Evolutionary conservation across 768 basidiomycete species (phyloP).

Genomic region (Infundibulicybe gibba): DNA sequence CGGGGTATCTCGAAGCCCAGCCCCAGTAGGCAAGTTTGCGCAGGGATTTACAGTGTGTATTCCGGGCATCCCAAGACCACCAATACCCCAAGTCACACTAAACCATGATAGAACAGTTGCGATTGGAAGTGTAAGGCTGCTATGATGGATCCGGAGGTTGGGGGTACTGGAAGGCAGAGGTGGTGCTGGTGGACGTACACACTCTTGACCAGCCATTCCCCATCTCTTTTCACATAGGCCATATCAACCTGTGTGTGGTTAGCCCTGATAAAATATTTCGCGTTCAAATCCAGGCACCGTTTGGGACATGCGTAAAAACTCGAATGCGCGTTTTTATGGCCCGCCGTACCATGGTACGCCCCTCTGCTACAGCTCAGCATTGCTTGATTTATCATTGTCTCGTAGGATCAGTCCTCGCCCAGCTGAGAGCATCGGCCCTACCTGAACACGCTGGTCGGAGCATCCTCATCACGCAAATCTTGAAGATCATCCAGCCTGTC

Average conservation of each 20-base stretch:
- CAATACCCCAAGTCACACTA: too few relatives aligned
- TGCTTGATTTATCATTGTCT: not conserved
- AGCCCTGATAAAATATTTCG: not conserved
- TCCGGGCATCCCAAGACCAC: too few relatives aligned
- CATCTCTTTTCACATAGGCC: constrained; percentile 4
- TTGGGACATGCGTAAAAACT: constrained; percentile 4
- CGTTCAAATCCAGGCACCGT: constrained; percentile 1
- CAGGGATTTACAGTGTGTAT: too few relatives aligned
- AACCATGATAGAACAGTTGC: too few relatives aligned
- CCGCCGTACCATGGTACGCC: not conserved
- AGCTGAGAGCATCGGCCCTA: constrained; percentile 10
- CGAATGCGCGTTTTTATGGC: constrained; percentile 1
- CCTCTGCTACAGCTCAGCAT: not conserved
- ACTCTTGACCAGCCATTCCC: constrained; percentile 6
- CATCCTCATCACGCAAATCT: constrained; percentile 26
- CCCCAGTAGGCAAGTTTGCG: too few relatives aligned
- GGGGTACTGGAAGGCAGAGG: too few relatives aligned
- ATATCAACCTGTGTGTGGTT: not conserved
- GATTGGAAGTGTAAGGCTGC: too few relatives aligned
- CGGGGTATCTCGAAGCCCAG: too few relatives aligned
- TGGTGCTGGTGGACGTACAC: too few relatives aligned
- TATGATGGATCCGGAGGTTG: too few relatives aligned
- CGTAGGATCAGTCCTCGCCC: constrained; percentile 8
- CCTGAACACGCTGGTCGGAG: constrained; percentile 21
- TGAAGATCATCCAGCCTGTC: constrained; percentile 10